Percentiles rank a stretch among this genome's conserved stretches.
phyloP scores from a whole-genome alignment of 805 yeast genomes.

The Yarrowia phangngaensis region DNA sequence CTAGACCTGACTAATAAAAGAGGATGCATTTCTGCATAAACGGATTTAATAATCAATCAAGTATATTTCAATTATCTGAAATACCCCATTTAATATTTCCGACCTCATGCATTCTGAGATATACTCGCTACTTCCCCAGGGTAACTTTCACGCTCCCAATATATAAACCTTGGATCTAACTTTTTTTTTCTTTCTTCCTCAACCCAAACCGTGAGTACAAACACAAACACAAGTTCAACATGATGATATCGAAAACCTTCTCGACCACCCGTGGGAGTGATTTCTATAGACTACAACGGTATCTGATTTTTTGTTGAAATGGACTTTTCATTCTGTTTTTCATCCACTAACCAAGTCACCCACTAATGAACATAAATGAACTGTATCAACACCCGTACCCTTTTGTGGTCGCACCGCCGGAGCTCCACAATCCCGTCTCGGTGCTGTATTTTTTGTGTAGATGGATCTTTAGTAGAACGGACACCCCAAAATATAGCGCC shows the following conservation, averaged over 20 bases:
- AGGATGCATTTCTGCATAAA: too few relatives aligned
- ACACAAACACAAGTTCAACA: not conserved
- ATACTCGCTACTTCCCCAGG: too few relatives aligned
- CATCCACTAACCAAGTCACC: not conserved
- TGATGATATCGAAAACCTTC: constrained; percentile 24
- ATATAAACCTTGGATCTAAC: constrained; percentile 20
- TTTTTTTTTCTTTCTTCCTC: not conserved
- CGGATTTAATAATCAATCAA: too few relatives aligned
- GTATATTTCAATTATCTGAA: too few relatives aligned
- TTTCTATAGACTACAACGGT: constrained; percentile 88
- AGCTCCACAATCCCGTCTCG: constrained; percentile 67
- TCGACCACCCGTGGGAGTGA: constrained; percentile 22
- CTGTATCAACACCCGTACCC: constrained; percentile 22
- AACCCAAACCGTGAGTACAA: constrained; percentile 16
- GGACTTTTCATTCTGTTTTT: not conserved
- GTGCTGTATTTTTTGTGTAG: constrained; percentile 48
- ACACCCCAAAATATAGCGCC: constrained; percentile 31
- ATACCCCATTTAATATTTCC: too few relatives aligned
- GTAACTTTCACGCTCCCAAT: too few relatives aligned
- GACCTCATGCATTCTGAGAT: too few relatives aligned
- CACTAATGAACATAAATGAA: constrained; percentile 14
- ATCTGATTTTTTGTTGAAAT: constrained; percentile 52
- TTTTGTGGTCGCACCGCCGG: constrained; percentile 25
- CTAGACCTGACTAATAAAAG: too few relatives aligned
- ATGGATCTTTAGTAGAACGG: constrained; percentile 30